Base-by-base conservation (phyloP, 208 protist species). In the Wallacemonas sp. region DNA sequence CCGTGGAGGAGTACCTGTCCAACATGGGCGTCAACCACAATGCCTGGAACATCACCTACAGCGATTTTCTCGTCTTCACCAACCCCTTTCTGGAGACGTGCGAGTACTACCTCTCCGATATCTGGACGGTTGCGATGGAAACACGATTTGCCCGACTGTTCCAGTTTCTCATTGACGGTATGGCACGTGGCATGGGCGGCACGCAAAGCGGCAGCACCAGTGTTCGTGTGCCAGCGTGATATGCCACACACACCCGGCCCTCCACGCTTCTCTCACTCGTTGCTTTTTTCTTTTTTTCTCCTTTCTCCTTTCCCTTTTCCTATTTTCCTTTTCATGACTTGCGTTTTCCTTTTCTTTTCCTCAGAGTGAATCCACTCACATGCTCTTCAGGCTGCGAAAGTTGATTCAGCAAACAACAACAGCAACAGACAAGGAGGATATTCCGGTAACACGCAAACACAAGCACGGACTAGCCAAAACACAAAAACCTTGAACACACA, bases 1-100 rank as follows among this genome's bases (percentile, higher is more conserved):
- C 44, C 26, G 62, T 74, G 17, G 73, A 78, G 52, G 52, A 58
- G 30, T 58, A 58, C 1, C 63, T 69, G 43, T 61, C 56, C 52
- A 16, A 46, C 55, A 5, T 73, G 66, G 61, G 27, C 9, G 17
- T 57, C 58, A 24, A 54, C 54, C 19, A 36, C 12, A 24, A 48
- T 12, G 17, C 14, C 1, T 39, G 26, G 47, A 24, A 27, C 33
- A 36, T 44, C 27, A 36, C 32, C 14, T 33, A 48, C 48, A 46
- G 36, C 34, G 29, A 52, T 61, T 64, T 43, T 52, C 8, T 60
- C 6, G 30, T 48, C 41, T 64, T 39, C 32, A 61, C 64, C 9
- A 60, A 26, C 44, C 47, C 32, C 44, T 48, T 36, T 46, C 1
- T 69, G 36, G 24, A 48, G 52, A 43, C 52, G 9, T 58, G 52